phyloP scores from a whole-genome alignment of 2,329 filamentous ascomycete species.

The Fusarium nanum region DNA sequence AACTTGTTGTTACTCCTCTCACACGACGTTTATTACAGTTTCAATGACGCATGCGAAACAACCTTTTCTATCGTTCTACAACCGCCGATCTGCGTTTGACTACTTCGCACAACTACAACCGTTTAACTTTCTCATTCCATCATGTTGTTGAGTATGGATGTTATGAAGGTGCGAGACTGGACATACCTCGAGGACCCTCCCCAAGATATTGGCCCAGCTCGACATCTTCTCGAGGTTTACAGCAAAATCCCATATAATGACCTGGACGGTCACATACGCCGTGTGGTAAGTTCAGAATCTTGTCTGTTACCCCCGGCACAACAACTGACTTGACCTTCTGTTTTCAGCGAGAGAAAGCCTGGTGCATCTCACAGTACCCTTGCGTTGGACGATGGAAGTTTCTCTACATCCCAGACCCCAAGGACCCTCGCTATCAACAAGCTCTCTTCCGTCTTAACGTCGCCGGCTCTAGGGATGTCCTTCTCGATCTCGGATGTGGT shows the following conservation, averaged over 20 bases:
- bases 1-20: slow-evolving; percentile 12
- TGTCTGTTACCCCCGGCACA: background rate
- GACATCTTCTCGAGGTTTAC: slow-evolving; percentile 54
- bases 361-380: slow-evolving; percentile 58
- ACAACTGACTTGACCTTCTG: slow-evolving; percentile 19
- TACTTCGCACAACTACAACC: slow-evolving; percentile 3
- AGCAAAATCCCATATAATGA: slow-evolving; percentile 53
- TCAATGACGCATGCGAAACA: slow-evolving; percentile 36
- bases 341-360: slow-evolving; percentile 58
- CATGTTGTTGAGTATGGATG: slow-evolving; percentile 46
- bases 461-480: slow-evolving; percentile 52
- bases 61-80: slow-evolving; percentile 6
- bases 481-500: slow-evolving; percentile 64
- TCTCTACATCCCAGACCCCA: slow-evolving; percentile 55
- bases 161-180: slow-evolving; percentile 56
- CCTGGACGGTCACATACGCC: slow-evolving; percentile 52
- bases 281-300: slow-evolving; percentile 48
- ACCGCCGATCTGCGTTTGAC: slow-evolving; percentile 3
- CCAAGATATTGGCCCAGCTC: slow-evolving; percentile 52
- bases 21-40: slow-evolving; percentile 8
- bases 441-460: slow-evolving; percentile 57
- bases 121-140: slow-evolving; percentile 6
- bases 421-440: slow-evolving; percentile 57
- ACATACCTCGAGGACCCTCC: slow-evolving; percentile 54
- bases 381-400: slow-evolving; percentile 64